Evolutionary conservation across 176 grass and related monocot species (phyloP).

Genomic region (Phragmites australis): DNA sequence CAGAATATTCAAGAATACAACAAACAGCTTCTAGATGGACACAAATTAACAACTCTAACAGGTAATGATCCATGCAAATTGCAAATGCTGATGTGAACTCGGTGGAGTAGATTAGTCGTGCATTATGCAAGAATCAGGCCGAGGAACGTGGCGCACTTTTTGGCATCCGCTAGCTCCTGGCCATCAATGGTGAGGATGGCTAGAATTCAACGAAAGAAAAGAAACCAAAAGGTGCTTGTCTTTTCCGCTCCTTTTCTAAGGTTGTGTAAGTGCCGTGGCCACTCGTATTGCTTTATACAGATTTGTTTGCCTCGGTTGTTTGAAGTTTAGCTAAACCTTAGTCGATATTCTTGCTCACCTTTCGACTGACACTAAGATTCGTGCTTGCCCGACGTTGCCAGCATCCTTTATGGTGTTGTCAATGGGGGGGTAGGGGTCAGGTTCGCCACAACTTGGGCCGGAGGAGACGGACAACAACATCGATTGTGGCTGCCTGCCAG

Average conservation of each 20-base stretch:
- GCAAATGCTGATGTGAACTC: neutral
- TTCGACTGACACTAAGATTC: neutral
- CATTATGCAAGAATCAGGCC: neutral
- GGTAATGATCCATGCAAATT: neutral
- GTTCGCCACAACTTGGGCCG: neutral
- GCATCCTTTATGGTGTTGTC: neutral
- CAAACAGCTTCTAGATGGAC: neutral
- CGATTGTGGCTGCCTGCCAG: too few relatives aligned
- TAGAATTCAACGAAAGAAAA: neutral
- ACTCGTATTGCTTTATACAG: neutral
- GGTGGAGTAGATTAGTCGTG: neutral
- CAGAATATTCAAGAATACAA: too few relatives aligned
- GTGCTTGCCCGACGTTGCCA: neutral
- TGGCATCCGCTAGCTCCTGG: neutral
- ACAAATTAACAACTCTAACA: neutral
- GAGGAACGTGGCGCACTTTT: slow-evolving; percentile 16
- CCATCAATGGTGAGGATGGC: neutral
- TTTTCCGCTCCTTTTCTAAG: neutral
- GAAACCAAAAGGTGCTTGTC: neutral
- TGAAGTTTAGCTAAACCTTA: neutral
- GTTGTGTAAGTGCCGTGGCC: neutral
- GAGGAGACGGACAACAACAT: too few relatives aligned
- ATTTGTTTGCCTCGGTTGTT: neutral
- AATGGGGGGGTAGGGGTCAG: neutral
- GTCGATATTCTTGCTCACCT: neutral